Evolutionary conservation across 352 stramenopile genomes (phyloP), one percentile per base, ranked within the genome.

Genomic region (Globisporangium polare): DNA sequence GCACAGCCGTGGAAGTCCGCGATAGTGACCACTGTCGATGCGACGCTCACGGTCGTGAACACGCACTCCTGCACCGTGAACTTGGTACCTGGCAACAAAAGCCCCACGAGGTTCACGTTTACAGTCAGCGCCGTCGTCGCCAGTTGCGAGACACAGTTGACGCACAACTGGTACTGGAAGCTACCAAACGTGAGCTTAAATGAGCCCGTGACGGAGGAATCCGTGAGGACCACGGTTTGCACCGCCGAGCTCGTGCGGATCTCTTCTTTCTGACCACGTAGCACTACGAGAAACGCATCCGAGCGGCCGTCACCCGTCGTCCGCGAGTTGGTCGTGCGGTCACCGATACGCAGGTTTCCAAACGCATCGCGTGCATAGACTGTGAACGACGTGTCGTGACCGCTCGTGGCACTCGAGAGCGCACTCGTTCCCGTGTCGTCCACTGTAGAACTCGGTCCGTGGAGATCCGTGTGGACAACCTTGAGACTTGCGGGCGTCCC

Each of bases 331-430:
- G 74, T 84, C 15, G 77, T 96, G 63, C 69, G 81, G 64, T 74
- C 87, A 0, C 84, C 86, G 22, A 70, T 80, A 39, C 95, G 78
- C 42, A 97, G 58, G 58, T 99, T 99, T 5, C 91, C 92, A 70
- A 98, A 99, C 6, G 85, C 86, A 63, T 99, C 96, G 1, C 92
- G 74, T 2, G 95, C 83, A 47, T 91, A 78, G 17, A 99, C 74
- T 2, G 55, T 75, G 46, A 99, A 98, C 8, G 68, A 88, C 2
- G 87, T 97, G 57, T 85, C 67, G 24, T 90, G 74, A 8, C 90
- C 90, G 53, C 96, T 97, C 24, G 76, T 88, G 17, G 91, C 92
- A 5, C 53, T 49, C 13, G 75, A 90, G 10, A 98, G 71, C 9
- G 84, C 92, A 0, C 78, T 72, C 0, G 73, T 87, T 0, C 68